Base-by-base conservation (phyloP, 139 green algal genomes). In the Closterium sp. region DNA sequence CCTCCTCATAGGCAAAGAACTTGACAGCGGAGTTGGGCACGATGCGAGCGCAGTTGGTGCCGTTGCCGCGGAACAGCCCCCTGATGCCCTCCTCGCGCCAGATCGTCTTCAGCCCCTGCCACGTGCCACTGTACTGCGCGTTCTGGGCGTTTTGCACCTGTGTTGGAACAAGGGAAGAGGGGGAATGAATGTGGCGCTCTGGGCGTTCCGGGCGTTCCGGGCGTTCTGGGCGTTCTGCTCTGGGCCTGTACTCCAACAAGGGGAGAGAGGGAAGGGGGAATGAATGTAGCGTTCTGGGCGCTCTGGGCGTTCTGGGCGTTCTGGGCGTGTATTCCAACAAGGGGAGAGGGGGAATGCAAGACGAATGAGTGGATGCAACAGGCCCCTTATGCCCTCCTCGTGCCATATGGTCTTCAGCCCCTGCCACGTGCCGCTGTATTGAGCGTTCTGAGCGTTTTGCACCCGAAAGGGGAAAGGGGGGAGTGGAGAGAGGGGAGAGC, bases 21-120 rank as follows among this genome's bases (percentile, higher is more conserved):
- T 99, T 99, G 88, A 99, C 97, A 0, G 98, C 98, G 16, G 94
- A 97, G 95, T 99, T 99, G 84, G 98, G 98, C 8, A 99, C 95
- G 93, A 99, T 99, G 88, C 98, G 96, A 25, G 98, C 95, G 89
- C 98, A 99, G 95, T 99, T 99, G 30, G 98, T 98, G 64, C 97
- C 97, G 93, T 99, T 99, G 91, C 98, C 98, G 91, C 98, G 98
- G 93, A 99, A 98, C 94, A 99, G 96, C 34, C 97, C 98, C 16
- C 89, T 85, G 3, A 99, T 34, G 4, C 98, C 98, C 36, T 99
- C 98, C 0, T 93, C 96, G 16, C 90, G 90, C 0, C 93, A 95
- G 95, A 99, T 99, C 34, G 97, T 94, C 69, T 34, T 30, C 69
- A 96, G 88, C 35, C 91, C 94, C 16, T 91, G 31, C 91, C 95